Evolutionary conservation across 352 stramenopile species (phyloP).

Genomic region (Blastocystis hominis): DNA sequence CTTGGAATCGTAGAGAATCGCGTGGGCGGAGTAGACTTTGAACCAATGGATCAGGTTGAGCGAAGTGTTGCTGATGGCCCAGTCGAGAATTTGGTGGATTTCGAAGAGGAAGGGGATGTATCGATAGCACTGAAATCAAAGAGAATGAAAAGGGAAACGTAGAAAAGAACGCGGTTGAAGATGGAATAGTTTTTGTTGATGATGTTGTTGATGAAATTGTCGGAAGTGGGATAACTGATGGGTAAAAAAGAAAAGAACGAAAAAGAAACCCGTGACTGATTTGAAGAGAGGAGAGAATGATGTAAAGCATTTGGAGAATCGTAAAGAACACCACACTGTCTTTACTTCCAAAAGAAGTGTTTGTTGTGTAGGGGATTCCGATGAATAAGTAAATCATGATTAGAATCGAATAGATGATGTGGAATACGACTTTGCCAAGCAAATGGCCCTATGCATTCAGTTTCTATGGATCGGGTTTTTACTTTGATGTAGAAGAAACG

Average conservation of each 20-base stretch:
- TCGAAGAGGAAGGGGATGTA: constrained; percentile 59
- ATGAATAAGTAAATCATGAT: neutral
- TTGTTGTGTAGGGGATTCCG: neutral
- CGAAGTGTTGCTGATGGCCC: neutral
- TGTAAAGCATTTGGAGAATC: neutral
- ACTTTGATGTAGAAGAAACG: constrained; percentile 36
- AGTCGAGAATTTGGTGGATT: constrained; percentile 54
- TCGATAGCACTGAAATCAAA: neutral
- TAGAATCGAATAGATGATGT: neutral
- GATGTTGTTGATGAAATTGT: neutral
- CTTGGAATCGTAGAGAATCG: constrained; percentile 13
- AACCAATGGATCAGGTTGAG: constrained; percentile 49
- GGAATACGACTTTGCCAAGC: constrained; percentile 13
- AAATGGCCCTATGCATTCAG: neutral
- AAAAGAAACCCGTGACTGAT: constrained; percentile 10
- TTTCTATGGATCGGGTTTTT: neutral
- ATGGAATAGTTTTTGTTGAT: constrained; percentile 34
- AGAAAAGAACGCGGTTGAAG: constrained; percentile 26
- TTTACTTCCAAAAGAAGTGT: constrained; percentile 3
- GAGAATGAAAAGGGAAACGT: neutral
- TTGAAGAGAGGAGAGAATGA: neutral
- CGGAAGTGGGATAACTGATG: neutral
- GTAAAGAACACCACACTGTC: neutral
- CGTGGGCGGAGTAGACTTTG: constrained; percentile 19
- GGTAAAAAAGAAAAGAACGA: neutral